A percentile compares a stretch with the other conserved stretches of the same genome.
These are phyloP conservation scores for Diaporthe sp. DNA, from an alignment of 2,329 filamentous ascomycete genomes.

Conservation along the genomic window DNA sequence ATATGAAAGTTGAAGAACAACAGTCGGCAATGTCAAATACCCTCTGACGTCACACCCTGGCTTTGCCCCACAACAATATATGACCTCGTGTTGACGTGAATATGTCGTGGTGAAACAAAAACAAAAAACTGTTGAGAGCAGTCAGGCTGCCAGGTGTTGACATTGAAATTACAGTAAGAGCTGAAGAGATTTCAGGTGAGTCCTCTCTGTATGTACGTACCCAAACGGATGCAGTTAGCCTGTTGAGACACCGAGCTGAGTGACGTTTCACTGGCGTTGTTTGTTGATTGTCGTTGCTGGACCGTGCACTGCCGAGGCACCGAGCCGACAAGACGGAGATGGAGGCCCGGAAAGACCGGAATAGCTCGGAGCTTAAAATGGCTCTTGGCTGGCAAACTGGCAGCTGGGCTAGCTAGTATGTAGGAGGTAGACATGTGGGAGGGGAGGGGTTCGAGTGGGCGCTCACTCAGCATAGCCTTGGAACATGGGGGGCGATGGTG, in stretches of 20 bases:
- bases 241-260: background rate
- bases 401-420: background rate
- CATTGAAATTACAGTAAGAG: too few relatives aligned
- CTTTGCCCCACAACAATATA: background rate
- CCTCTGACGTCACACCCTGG: background rate
- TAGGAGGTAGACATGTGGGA: background rate
- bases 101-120: background rate
- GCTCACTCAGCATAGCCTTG: slow-evolving; percentile 6
- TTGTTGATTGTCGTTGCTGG: background rate
- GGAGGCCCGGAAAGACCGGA: slow-evolving; percentile 4
- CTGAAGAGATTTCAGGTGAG: background rate
- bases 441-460: background rate
- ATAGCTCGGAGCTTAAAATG: slow-evolving; percentile 10
- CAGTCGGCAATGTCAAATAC: too few relatives aligned
- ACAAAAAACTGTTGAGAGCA: too few relatives aligned
- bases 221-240: background rate
- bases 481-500: background rate
- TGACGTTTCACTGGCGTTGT: background rate
- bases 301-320: background rate
- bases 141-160: too few relatives aligned
- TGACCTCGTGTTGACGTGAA: background rate
- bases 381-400: background rate
- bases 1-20: too few relatives aligned
- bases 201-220: background rate
- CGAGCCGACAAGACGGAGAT: slow-evolving; percentile 11